These are phyloP conservation scores for Aspergillus sp. DNA, from an alignment of 2,329 filamentous ascomycete species.

Conservation along the genomic window DNA sequence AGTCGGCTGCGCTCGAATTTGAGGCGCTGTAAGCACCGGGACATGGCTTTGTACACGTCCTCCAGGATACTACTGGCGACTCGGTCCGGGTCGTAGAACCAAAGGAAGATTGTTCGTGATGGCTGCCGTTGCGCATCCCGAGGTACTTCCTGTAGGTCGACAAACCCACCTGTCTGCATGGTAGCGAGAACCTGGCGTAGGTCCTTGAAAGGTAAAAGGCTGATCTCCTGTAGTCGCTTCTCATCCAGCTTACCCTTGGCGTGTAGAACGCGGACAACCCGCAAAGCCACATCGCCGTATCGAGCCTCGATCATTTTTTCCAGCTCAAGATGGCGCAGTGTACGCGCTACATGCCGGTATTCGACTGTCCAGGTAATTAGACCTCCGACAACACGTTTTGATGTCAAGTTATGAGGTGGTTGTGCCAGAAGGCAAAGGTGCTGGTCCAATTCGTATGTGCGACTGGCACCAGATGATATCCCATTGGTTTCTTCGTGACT, in stretches of 20 bases:
- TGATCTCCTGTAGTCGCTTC: slow-evolving; percentile 72
- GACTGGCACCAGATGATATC: slow-evolving; percentile 14
- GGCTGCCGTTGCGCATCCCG: slow-evolving; percentile 76
- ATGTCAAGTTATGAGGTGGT: slow-evolving; percentile 33
- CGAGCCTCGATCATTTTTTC: slow-evolving; percentile 73
- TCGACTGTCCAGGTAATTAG: slow-evolving; percentile 76
- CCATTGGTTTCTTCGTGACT: slow-evolving; percentile 46
- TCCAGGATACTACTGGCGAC: slow-evolving; percentile 66
- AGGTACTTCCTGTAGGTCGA: slow-evolving; percentile 91
- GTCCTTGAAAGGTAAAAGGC: slow-evolving; percentile 77
- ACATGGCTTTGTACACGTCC: slow-evolving; percentile 83
- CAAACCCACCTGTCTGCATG: slow-evolving; percentile 78
- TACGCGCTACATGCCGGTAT: slow-evolving; percentile 64
- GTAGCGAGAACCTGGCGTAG: slow-evolving; percentile 76
- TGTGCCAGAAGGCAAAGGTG: slow-evolving; percentile 46
- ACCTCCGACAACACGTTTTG: slow-evolving; percentile 37
- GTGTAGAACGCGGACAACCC: slow-evolving; percentile 76
- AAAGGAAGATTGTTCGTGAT: slow-evolving; percentile 79
- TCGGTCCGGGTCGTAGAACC: slow-evolving; percentile 77
- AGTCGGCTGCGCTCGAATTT: slow-evolving; percentile 67
- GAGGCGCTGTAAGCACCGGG: slow-evolving; percentile 73
- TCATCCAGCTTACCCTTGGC: slow-evolving; percentile 93
- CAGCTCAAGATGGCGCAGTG: slow-evolving; percentile 68
- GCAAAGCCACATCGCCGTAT: slow-evolving; percentile 69
- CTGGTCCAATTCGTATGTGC: slow-evolving; percentile 30